phyloP scores from a whole-genome alignment of 768 basidiomycete genomes.

The Kwoniella bestiolae region DNA sequence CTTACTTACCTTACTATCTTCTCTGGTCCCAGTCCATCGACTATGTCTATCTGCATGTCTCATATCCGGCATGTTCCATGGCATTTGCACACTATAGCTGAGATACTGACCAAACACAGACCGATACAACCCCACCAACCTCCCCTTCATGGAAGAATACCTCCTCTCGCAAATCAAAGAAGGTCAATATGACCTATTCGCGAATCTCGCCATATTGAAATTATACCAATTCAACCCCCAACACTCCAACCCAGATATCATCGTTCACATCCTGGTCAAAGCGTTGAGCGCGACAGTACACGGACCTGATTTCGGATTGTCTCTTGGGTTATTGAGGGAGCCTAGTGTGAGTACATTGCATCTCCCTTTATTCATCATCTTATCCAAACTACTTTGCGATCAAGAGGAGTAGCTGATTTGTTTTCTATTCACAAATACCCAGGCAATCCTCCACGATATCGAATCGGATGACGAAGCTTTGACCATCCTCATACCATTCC shows the following conservation, averaged over 20 bases:
- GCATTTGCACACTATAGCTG: no score
- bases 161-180: constrained; percentile 90
- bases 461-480: constrained; percentile 53
- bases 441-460: constrained; percentile 50
- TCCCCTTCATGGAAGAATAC: constrained; percentile 92
- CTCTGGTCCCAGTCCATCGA: no score
- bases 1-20: not conserved
- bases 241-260: constrained; percentile 88
- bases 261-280: constrained; percentile 85
- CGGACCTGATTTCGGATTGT: constrained; percentile 88
- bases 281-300: constrained; percentile 63
- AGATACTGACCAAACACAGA: constrained; percentile 62
- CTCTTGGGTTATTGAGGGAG: constrained; percentile 70
- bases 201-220: constrained; percentile 93
- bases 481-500: constrained; percentile 42
- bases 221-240: constrained; percentile 98
- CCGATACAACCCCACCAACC: constrained; percentile 95
- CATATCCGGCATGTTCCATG: no score
- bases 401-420: not conserved
- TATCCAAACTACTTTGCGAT: no score
- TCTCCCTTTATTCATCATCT: no score
- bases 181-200: constrained; percentile 90
- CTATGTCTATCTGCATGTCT: no score
- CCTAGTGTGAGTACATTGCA: constrained; percentile 39
- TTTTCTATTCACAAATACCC: no score